Evolutionary conservation across 2,329 filamentous ascomycete genomes (phyloP), one percentile per base, ranked within the genome.

Genomic region (Venturia pyrina): DNA sequence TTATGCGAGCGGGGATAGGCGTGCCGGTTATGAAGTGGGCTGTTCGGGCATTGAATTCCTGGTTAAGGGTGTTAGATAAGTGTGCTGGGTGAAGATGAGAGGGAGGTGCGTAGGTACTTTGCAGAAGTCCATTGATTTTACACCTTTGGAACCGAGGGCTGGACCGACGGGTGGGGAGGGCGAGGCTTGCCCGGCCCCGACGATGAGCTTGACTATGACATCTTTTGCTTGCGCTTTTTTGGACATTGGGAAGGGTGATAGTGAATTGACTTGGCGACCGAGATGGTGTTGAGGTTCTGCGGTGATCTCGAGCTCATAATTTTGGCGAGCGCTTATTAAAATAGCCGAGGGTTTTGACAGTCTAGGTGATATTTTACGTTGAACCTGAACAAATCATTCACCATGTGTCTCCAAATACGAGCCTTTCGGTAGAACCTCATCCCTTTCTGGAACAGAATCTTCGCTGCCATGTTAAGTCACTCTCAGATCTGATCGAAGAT

Each of bases 121-220:
- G 87, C 95, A 98, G 77, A 98, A 99, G 79, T 99, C 95, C 89
- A 99, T 99, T 67, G 90, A 96, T 82, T 99, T 99, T 69, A 99
- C 90, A 82, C 95, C 95, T 82, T 97, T 98, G 77, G 89, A 93
- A 80, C 95, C 95, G 70, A 99, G 85, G 65, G 95, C 95, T 67
- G 95, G 95, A 82, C 95, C 95, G 73, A 99, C 93, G 5, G 95
- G 95, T 43, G 95, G 95, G 79, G 92, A 96, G 40, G 95, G 95
- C 73, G 88, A 93, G 67, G 95, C 95, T 78, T 97, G 91, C 34
- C 95, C 95, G 66, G 95, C 95, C 72, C 93, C 95, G 68, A 99
- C 95, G 71, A 99, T 96, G 77, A 99, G 85, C 82, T 98, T 99
- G 76, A 99, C 93, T 67, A 98, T 87, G 78, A 90, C 87, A 74